Evolutionary conservation across 352 stramenopile species (phyloP), one percentile per base, ranked within the genome.

Genomic region (Globisporangium barbulae): DNA sequence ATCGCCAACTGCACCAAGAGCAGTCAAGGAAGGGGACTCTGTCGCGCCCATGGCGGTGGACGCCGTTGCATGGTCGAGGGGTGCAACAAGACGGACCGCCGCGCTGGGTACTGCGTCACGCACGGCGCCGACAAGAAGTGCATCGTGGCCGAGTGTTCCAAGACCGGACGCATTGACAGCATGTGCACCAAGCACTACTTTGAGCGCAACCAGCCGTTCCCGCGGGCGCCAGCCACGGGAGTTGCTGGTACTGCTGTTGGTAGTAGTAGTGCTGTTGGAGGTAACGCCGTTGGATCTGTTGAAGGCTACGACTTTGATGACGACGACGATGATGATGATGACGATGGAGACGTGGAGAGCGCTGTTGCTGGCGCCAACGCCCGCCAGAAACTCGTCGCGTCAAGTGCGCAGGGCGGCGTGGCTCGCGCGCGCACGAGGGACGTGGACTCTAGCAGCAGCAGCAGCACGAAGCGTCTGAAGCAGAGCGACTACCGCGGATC

Each of bases 111-210:
- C 69, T 93, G 84, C 41, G 82, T 92, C 31, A 91, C 85, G 1
- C 87, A 95, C 65, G 87, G 87, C 47, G 87, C 85, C 37, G 85
- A 92, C 68, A 88, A 89, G 62, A 92, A 91, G 62, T 95, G 87
- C 64, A 69, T 85, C 61, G 76, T 94, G 30, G 69, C 74, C 6
- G 86, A 92, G 69, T 96, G 87, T 67, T 89, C 79, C 22, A 92
- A 92, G 73, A 93, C 84, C 8, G 85, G 84, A 25, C 83, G 85
- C 55, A 93, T 93, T 61, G 82, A 93, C 65, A 79, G 74, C 56
- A 84, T 93, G 77, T 93, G 84, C 53, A 91, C 84, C 9, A 93
- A 93, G 70, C 84, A 93, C 72, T 93, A 91, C 71, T 93, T 91
- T 59, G 84, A 91, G 61, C 81, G 81, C 53, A 81, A 92, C 63